Base-by-base conservation (phyloP, 306 rosid genomes). In the Dalbergia cultrata region DNA sequence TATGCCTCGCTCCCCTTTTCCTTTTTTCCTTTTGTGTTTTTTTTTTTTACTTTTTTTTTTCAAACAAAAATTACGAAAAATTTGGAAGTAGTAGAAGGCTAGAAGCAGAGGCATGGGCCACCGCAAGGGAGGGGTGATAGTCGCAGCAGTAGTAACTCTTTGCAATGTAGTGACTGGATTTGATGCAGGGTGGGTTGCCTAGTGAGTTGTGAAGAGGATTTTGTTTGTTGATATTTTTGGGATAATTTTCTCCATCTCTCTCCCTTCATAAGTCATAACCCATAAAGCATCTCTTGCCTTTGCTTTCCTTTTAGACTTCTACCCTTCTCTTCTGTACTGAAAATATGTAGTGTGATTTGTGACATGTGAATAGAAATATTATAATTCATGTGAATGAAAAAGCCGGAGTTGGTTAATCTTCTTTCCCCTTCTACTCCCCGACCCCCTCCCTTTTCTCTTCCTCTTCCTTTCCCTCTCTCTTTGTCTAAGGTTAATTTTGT, bases 21-120 rank as follows among this genome's bases (percentile, higher is more conserved):
- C n/a, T 37, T 5, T 54, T 53, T n/a, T n/a, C n/a, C n/a, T n/a
- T n/a, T n/a, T n/a, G n/a, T n/a, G n/a, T n/a, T n/a, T n/a, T 35
- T 22, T 67, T 41, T 74, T 9, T 1, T 54, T 65, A 52, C 9
- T 13, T 9, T 71, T 50, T 65, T 5, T 35, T 16, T 47, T 12
- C 18, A 13, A 0, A 13, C 7, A 60, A 64, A 81, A 35, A n/a
- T 37, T 26, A 41, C 70, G 13, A 12, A 12, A 13, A 6, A 0
- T 50, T 44, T 11, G 17, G 77, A 85, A 82, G 82, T 74, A 33
- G 18, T 72, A 45, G 76, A 72, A 49, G 62, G 60, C 50, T n/a
- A 50, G 57, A 53, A 52, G 67, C 2, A 60, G 70, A 70, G 47
- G 53, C 13, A 76, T 70, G 87, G 85, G 79, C 80, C 78, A 67